Base-by-base conservation (phyloP, 495 filamentous ascomycete species). In the Daldinia caldariorum region DNA sequence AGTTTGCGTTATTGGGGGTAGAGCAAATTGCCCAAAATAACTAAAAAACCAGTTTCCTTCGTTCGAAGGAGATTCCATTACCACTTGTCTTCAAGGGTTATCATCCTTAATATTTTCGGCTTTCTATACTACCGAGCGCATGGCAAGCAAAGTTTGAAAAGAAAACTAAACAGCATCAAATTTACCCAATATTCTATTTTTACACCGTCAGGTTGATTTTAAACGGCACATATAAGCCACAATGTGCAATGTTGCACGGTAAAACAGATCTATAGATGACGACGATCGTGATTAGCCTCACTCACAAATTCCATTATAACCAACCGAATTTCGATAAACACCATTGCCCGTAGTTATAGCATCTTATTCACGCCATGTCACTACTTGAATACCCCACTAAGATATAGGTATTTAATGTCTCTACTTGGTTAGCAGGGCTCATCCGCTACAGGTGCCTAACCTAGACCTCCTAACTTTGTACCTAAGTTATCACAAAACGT, bases 361-460 rank as follows among this genome's bases (percentile, higher is more conserved):
- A 58, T 14, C 38, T 58, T 37, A 16, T n/a, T 9, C 18, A 60
- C 14, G 59, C 37, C 8, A 37, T 47, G 34, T 18, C 9, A 35
- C 45, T 43, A 26, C 31, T 45, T 50, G 9, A 39, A 29, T 63
- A 55, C 69, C 69, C 59, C 31, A 53, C 10, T 29, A 35, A 63
- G 57, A 51, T 62, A 26, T 26, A 1, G 26, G 26, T 26, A 26
- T 63, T 43, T 34, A 61, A 66, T 71, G 50, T 45, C 57, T 51
- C 53, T 58, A 71, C 63, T 53, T 58, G 54, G 63, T 37, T 45
- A 8, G 35, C 63, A 63, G 58, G 56, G 41, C 62, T 31, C 58
- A 45, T 63, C 63, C 58, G 26, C 35, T 54, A 43, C 26, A n/a
- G n/a, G n/a, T n/a, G n/a, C n/a, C n/a, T n/a, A n/a, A n/a, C n/a